Base-by-base conservation (phyloP, 2,329 filamentous ascomycete species). In the Exophiala spinifera region DNA sequence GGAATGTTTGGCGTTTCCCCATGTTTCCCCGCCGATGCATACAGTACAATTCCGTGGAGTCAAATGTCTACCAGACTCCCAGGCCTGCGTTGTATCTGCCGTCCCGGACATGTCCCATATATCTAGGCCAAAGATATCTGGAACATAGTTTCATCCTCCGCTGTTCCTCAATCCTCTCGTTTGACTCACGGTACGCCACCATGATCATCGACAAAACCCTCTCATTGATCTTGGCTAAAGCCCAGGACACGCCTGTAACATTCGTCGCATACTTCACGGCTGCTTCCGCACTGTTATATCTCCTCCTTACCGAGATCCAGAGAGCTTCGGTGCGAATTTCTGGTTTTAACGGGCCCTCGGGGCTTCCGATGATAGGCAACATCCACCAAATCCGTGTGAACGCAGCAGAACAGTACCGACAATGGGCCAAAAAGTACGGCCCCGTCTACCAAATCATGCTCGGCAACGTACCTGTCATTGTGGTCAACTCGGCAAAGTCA, bases 371-470 rank as follows among this genome's bases (percentile, higher is more conserved):
- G 36, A 76, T 83, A 39, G 80, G 80, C 10, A 82, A 83, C 49
- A 64, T 83, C 11, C 75, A 72, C 55, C 77, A 82, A 34, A 82
- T 83, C 25, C 74, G 78, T 3, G 69, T 72, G 47, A 79, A 82
- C 56, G 80, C 80, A 0, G 77, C 80, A 0, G 79, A 82, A 53
- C 77, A 80, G 63, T 83, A 83, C 62, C 76, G 79, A 1, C 60
- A 74, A 23, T 83, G 80, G 80, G 73, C 79, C 0, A 73, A 73
- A 49, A 71, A 66, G 36, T 77, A 77, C 53, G 76, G 77, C 0
- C 63, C 70, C 1, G 79, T 83, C 1, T 84, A 79, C 63, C 80
- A 83, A 61, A 79, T 83, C 17, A 76, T 79, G 62, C 66, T 84
- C 5, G 81, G 81, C 0, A 83, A 83, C 44, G 72, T 81, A 14